Percentiles rank a stretch among this genome's conserved stretches.
These are phyloP conservation scores for Boletus reticuloceps DNA, from an alignment of 768 basidiomycete species.

Conservation along the genomic window DNA sequence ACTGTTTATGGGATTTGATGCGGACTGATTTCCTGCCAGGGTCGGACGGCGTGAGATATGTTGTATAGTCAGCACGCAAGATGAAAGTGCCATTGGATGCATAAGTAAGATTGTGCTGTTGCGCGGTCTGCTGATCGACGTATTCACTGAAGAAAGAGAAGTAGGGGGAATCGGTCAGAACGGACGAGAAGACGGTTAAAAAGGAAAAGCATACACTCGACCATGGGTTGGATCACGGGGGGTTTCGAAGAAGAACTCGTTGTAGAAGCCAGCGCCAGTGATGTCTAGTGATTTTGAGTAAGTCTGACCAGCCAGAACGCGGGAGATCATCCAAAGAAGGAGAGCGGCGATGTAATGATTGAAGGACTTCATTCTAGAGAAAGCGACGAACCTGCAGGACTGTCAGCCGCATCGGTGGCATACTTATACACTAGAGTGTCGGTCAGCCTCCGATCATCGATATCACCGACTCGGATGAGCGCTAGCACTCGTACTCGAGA, in stretches of 20 bases:
- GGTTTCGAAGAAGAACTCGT: conserved; percentile 46
- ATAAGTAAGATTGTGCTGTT: conserved; percentile 30
- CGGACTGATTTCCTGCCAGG: conserved; percentile 32
- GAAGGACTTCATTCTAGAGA: conserved; percentile 6
- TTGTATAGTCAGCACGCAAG: conserved; percentile 29
- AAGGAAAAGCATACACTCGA: conserved; percentile 48
- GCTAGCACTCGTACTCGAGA: too few relatives aligned
- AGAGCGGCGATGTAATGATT: background rate
- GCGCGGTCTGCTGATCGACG: conserved; percentile 24
- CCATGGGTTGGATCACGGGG: conserved; percentile 60
- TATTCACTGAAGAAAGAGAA: conserved; percentile 19
- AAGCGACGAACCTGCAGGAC: conserved; percentile 4
- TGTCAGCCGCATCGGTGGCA: background rate
- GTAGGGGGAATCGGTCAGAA: background rate
- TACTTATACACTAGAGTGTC: background rate
- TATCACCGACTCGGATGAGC: too few relatives aligned
- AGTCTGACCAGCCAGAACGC: background rate
- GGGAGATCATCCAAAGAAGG: background rate
- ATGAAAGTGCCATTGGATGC: conserved; percentile 25
- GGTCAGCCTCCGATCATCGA: conserved; percentile 4
- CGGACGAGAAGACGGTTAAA: background rate
- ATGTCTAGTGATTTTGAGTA: conserved; percentile 37
- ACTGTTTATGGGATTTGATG: conserved; percentile 21
- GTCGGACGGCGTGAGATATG: conserved; percentile 18
- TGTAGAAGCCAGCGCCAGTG: conserved; percentile 47